Percentiles rank a stretch among this genome's conserved stretches.
Evolutionary conservation across 768 basidiomycete genomes (phyloP).

Genomic region (Psilocybe tampanensis): DNA sequence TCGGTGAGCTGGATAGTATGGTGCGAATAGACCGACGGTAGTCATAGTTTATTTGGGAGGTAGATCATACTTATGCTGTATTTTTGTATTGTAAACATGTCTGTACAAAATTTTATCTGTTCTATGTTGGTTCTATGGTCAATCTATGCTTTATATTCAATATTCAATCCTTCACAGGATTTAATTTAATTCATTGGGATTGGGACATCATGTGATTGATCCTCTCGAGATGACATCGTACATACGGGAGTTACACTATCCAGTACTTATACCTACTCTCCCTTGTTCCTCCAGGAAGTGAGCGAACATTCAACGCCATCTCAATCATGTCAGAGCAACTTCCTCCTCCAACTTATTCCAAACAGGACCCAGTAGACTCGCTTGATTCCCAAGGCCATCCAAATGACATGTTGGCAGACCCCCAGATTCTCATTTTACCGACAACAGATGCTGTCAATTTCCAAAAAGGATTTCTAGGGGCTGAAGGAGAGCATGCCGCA

Average conservation of each 20-base stretch:
- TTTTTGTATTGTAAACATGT: constrained; percentile 18
- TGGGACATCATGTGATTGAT: too few species aligned
- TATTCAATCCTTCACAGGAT: too few species aligned
- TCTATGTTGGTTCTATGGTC: background rate
- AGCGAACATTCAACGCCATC: background rate
- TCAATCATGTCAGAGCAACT: constrained; percentile 39
- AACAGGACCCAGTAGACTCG: constrained; percentile 38
- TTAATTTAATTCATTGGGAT: too few species aligned
- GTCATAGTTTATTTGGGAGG: constrained; percentile 6
- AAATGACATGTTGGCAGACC: constrained; percentile 31
- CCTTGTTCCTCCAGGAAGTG: constrained; percentile 2
- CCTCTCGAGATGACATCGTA: background rate
- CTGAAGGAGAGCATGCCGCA: constrained; percentile 79
- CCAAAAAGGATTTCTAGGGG: constrained; percentile 85
- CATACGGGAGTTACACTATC: background rate
- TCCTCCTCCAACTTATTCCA: constrained; percentile 67
- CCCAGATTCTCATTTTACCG: constrained; percentile 79
- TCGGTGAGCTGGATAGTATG: constrained; percentile 79
- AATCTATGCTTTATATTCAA: too few species aligned
- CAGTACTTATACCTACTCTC: background rate
- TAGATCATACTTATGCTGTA: constrained; percentile 23
- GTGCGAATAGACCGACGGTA: constrained; percentile 70
- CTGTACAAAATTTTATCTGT: constrained; percentile 1
- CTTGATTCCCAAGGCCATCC: constrained; percentile 16
- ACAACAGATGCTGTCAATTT: constrained; percentile 72